Evolutionary conservation across 176 grass and related monocot species (phyloP).

Genomic region (Aegilops sharonensis): DNA sequence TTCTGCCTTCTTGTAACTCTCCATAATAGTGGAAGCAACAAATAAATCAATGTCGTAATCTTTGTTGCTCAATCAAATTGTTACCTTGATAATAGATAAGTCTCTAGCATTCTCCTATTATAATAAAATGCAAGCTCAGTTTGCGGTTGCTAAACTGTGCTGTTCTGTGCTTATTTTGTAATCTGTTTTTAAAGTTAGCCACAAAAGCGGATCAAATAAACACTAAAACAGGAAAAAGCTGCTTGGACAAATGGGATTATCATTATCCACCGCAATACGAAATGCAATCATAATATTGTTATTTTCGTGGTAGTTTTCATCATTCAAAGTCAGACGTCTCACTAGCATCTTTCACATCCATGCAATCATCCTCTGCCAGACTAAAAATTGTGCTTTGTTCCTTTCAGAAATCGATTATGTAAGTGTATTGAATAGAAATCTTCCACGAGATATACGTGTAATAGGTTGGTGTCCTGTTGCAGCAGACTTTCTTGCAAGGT

Average conservation of each 20-base stretch:
- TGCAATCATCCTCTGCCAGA: constrained; percentile 2
- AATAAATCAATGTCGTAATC: constrained; percentile 10
- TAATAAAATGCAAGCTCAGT: background rate
- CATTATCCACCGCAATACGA: too few relatives aligned
- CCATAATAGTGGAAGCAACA: background rate
- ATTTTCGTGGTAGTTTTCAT: background rate
- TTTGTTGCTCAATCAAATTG: constrained; percentile 32
- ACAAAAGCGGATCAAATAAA: background rate
- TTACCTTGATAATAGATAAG: constrained; percentile 4
- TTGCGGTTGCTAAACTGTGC: background rate
- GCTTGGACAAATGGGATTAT: too few relatives aligned
- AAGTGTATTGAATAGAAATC: constrained; percentile 83
- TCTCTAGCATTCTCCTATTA: background rate
- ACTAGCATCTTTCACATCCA: constrained; percentile 5
- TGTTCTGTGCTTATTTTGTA: background rate
- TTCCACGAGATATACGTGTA: constrained; percentile 87
- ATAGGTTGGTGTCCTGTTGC: constrained; percentile 83
- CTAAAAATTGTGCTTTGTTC: background rate
- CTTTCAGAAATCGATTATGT: constrained; percentile 94
- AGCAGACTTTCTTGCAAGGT: constrained; percentile 83
- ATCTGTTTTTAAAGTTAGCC: background rate
- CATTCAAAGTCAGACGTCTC: background rate
- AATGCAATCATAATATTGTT: background rate
- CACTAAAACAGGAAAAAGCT: background rate
- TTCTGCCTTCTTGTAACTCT: constrained; percentile 20